Evolutionary conservation across 768 basidiomycete genomes (phyloP).

Genomic region (Astraeus odoratus): DNA sequence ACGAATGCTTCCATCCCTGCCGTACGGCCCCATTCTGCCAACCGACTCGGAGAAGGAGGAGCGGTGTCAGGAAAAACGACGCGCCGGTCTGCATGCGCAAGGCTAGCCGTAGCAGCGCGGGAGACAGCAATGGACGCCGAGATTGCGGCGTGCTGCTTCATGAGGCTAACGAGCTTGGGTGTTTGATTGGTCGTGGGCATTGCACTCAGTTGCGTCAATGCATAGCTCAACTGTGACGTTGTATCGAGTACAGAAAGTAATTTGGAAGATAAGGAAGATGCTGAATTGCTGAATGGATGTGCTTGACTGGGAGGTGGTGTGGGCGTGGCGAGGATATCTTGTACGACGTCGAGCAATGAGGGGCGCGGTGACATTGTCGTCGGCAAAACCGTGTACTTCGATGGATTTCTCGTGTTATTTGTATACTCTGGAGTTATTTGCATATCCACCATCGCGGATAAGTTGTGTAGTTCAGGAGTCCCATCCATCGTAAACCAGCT

Average conservation of each 20-base stretch:
- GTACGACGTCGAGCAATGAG: slow-evolving; percentile 20
- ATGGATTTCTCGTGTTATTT: too few species aligned
- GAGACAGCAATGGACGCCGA: slow-evolving; percentile 22
- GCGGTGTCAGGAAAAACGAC: slow-evolving; percentile 24
- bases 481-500: too few species aligned
- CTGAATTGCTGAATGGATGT: slow-evolving; percentile 23
- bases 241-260: slow-evolving; percentile 48
- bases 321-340: slow-evolving; percentile 20
- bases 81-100: slow-evolving; percentile 14
- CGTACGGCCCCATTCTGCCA: slow-evolving; percentile 55
- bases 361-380: slow-evolving; percentile 13
- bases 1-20: slow-evolving; percentile 73
- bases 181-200: slow-evolving; percentile 46
- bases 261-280: slow-evolving; percentile 17
- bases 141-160: slow-evolving; percentile 56
- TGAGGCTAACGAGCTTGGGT: slow-evolving; percentile 59
- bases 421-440: too few species aligned
- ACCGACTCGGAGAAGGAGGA: slow-evolving; percentile 28
- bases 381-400: too few species aligned
- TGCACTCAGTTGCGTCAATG: slow-evolving; percentile 39
- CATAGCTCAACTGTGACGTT: slow-evolving; percentile 46
- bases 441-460: too few species aligned
- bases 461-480: too few species aligned
- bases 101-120: slow-evolving; percentile 14
- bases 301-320: slow-evolving; percentile 13